These are phyloP conservation scores for Pinus taeda DNA, from an alignment of 75 land plant genomes.

Conservation along the genomic window DNA sequence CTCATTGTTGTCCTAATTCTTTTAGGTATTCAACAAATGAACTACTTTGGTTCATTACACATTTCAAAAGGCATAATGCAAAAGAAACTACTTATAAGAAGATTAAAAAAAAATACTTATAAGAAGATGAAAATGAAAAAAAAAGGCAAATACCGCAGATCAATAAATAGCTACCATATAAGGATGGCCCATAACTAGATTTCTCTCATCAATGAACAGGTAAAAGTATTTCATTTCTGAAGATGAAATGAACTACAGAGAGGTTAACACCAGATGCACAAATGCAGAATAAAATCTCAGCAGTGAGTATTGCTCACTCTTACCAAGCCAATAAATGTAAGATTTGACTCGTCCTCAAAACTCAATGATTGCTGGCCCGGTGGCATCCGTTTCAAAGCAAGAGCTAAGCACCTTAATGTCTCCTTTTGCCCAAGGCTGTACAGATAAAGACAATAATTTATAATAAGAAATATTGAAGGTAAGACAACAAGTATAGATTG, in stretches of 20 bases:
- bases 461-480: background rate
- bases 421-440: slow-evolving; percentile 88
- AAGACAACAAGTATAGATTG: background rate
- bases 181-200: background rate
- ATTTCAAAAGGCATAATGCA: no score
- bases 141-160: no score
- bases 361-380: slow-evolving; percentile 63
- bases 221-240: background rate
- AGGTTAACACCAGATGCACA: background rate
- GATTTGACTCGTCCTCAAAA: slow-evolving; percentile 74
- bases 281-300: background rate
- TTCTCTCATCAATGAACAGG: background rate
- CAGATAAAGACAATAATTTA: slow-evolving; percentile 3
- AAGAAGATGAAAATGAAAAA: no score
- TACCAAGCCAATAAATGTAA: slow-evolving; percentile 98
- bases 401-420: slow-evolving; percentile 85
- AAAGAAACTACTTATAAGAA: background rate
- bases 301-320: background rate
- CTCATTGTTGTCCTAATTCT: no score
- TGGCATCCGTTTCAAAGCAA: slow-evolving; percentile 87
- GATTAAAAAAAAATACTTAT: background rate
- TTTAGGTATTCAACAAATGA: no score
- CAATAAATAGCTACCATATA: no score
- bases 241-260: background rate
- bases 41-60: no score